Evolutionary conservation across 1,284 basidiomycete genomes (phyloP).

Genomic region (Chalciporus sp.): DNA sequence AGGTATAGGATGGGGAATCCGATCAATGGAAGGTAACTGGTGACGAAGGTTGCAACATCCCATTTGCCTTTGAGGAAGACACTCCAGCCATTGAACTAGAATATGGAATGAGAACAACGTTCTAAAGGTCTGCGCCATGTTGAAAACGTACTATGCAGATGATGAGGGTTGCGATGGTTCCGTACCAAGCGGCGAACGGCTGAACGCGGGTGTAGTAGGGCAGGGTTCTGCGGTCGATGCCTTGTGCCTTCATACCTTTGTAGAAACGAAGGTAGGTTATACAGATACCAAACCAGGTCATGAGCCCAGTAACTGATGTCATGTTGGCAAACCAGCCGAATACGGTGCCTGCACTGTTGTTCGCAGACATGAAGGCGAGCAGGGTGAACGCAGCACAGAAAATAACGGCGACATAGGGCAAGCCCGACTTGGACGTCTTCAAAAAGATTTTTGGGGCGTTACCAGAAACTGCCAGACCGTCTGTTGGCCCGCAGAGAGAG

Average conservation of each 20-base stretch:
- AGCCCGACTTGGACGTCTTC: slow-evolving; percentile 66
- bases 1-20: slow-evolving; percentile 78
- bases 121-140: background rate
- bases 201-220: slow-evolving; percentile 67
- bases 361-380: slow-evolving; percentile 76
- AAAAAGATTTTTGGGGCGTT: slow-evolving; percentile 81
- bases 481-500: slow-evolving; percentile 37
- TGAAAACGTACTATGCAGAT: slow-evolving; percentile 65
- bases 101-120: background rate
- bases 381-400: slow-evolving; percentile 71
- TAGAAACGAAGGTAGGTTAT: slow-evolving; percentile 83
- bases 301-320: slow-evolving; percentile 62
- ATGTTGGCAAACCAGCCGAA: slow-evolving; percentile 82
- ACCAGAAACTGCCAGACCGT: slow-evolving; percentile 74
- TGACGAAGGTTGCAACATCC: slow-evolving; percentile 65
- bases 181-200: slow-evolving; percentile 78
- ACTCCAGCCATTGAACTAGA: slow-evolving; percentile 70
- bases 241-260: slow-evolving; percentile 74
- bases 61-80: slow-evolving; percentile 76
- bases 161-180: slow-evolving; percentile 51
- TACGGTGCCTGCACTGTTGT: slow-evolving; percentile 61
- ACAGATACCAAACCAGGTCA: slow-evolving; percentile 86
- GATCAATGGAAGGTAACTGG: slow-evolving; percentile 78
- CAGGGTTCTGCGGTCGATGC: slow-evolving; percentile 63
- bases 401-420: slow-evolving; percentile 74